These are phyloP conservation scores for Colletotrichum coccodes DNA, from an alignment of 2,329 filamentous ascomycete species.

Conservation along the genomic window DNA sequence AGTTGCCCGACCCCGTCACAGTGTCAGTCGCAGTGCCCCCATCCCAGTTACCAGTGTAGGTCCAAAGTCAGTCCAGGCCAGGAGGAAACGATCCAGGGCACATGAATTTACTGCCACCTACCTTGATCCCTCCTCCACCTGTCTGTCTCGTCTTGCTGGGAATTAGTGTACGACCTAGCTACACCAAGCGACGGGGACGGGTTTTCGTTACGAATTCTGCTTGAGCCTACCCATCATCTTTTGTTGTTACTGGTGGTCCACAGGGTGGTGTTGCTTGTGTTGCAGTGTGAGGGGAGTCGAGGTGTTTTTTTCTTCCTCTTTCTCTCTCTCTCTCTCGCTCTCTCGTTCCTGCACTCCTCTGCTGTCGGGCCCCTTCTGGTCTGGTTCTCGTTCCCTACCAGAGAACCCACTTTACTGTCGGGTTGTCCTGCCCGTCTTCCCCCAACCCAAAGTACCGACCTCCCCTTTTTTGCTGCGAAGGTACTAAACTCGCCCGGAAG, in stretches of 20 bases:
- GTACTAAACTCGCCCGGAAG: background rate
- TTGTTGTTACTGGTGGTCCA: background rate
- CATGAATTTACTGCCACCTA: background rate
- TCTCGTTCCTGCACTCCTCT: background rate
- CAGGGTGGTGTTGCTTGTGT: background rate
- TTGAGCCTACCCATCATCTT: background rate
- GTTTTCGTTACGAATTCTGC: background rate
- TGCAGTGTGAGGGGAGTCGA: background rate
- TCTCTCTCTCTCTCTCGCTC: background rate
- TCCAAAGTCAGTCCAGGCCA: background rate
- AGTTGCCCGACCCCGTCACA: background rate
- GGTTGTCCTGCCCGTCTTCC: background rate
- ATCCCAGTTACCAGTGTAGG: background rate
- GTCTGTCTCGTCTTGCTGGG: background rate
- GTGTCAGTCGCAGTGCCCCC: too few species aligned
- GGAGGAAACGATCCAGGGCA: background rate
- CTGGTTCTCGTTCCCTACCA: background rate
- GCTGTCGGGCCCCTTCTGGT: background rate
- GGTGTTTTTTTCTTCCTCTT: background rate
- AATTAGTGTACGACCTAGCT: background rate
- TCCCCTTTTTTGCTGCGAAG: background rate
- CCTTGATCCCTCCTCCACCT: background rate
- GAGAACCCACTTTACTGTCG: background rate
- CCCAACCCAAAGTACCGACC: background rate
- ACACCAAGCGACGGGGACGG: background rate